Base-by-base conservation (phyloP, 208 protist species). In the Crithidia expoeki region DNA sequence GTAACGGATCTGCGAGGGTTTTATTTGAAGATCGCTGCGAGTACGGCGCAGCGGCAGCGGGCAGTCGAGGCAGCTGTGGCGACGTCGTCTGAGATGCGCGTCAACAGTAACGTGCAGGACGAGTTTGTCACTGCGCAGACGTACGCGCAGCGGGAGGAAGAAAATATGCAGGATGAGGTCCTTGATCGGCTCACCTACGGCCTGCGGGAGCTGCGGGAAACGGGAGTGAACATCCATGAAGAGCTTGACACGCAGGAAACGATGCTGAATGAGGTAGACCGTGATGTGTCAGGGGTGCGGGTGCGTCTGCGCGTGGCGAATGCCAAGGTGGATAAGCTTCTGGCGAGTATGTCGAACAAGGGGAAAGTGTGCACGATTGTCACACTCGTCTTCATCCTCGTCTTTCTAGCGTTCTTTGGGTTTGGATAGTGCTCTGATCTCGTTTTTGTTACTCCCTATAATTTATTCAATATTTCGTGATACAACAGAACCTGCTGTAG, bases 331-430 rank as follows among this genome's bases (percentile, higher is more conserved):
- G 86, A 96, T 50, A 86, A 94, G 61, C 75, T 96, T 23, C 79
- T 96, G n/a, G 81, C 79, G 9, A 89, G 79, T 51, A 88, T 96
- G 86, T 94, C 91, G 34, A 90, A 92, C 68, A 83, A 74, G 61
- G 82, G 81, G 0, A 96, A 96, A 60, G 81, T 96, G 28, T 94
- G 91, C 74, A 90, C 81, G 10, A 89, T 96, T 72, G 46, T 85
- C 7, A 47, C 60, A 27, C 76, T 92, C 28, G 66, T 82, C 40
- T 74, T 89, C 57, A 67, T 87, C 19, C 74, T 88, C 44, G 55
- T 92, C 7, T 76, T 90, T 53, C 61, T 90, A 9, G 56, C 49
- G n/a, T 85, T 84, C 66, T 77, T 90, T 32, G 72, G 56, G 16
- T 73, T 87, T 36, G 52, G 42, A 30, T 66, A 65, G 11, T 25